A percentile compares a stretch with the other conserved stretches of the same genome.
phyloP scores from a whole-genome alignment of 805 yeast species.

The Blastobotrys peoriensis region DNA sequence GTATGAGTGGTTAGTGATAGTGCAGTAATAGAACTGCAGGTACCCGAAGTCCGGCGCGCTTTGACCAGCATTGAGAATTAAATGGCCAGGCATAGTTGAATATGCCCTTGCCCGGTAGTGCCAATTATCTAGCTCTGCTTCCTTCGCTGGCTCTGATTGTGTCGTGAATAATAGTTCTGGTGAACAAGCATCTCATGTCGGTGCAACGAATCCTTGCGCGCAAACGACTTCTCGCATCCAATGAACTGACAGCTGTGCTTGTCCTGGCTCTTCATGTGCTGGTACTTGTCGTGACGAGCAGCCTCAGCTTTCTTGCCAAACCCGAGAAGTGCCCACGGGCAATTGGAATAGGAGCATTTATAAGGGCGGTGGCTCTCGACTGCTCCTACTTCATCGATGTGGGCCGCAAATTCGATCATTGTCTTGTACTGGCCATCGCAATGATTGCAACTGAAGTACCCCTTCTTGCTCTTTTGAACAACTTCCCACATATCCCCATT shows the following conservation, averaged over 20 bases:
- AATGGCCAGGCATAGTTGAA: no score
- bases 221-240: slow-evolving; percentile 23
- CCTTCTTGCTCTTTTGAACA: slow-evolving; percentile 31
- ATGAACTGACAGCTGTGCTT: slow-evolving; percentile 18
- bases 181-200: slow-evolving; percentile 35
- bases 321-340: slow-evolving; percentile 41
- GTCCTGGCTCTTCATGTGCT: slow-evolving; percentile 22
- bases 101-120: no score
- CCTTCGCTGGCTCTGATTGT: slow-evolving; percentile 27
- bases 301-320: slow-evolving; percentile 34
- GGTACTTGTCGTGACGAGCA: slow-evolving; percentile 29
- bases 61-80: no score
- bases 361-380: slow-evolving; percentile 27
- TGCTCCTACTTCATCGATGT: slow-evolving; percentile 31
- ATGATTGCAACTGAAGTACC: slow-evolving; percentile 35
- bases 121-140: no score
- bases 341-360: slow-evolving; percentile 30
- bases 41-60: no score
- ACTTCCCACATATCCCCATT: slow-evolving; percentile 18
- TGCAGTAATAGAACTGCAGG: no score
- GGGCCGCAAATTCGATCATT: slow-evolving; percentile 32
- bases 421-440: slow-evolving; percentile 31
- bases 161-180: slow-evolving; percentile 36
- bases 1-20: no score
- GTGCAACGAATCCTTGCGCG: slow-evolving; percentile 31